phyloP scores from a whole-genome alignment of 148 eudicot species.

The Fagopyrum esculentum region DNA sequence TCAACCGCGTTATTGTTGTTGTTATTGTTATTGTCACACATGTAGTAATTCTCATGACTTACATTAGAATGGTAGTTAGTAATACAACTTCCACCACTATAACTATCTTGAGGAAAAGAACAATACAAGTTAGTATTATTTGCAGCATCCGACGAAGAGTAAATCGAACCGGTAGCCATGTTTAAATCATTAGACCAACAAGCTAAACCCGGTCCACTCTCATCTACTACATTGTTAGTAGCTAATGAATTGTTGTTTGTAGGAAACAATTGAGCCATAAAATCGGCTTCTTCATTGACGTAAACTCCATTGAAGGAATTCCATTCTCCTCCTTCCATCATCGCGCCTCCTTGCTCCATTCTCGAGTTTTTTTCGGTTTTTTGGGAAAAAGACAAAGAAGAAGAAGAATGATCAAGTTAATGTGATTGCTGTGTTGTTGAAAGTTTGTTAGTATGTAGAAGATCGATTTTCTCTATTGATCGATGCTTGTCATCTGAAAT shows the following conservation, averaged over 20 bases:
- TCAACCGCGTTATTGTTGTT: slow-evolving; percentile 12
- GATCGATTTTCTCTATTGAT: slow-evolving; percentile 15
- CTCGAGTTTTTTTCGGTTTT: background rate
- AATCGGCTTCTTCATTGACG: slow-evolving; percentile 49
- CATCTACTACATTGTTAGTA: slow-evolving; percentile 23
- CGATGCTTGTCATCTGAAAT: slow-evolving; percentile 18
- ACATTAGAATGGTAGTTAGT: slow-evolving; percentile 18
- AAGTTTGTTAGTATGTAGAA: slow-evolving; percentile 22
- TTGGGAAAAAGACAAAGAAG: background rate
- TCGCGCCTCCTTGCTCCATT: slow-evolving; percentile 13
- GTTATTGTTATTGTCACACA: background rate
- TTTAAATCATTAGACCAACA: slow-evolving; percentile 18
- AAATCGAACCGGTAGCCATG: slow-evolving; percentile 11
- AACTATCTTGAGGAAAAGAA: slow-evolving; percentile 29
- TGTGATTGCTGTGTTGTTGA: slow-evolving; percentile 4
- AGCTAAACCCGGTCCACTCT: slow-evolving; percentile 14
- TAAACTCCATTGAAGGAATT: slow-evolving; percentile 35
- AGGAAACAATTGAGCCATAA: slow-evolving; percentile 55
- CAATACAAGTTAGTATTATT: slow-evolving; percentile 17
- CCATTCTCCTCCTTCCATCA: slow-evolving; percentile 53
- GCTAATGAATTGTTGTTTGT: slow-evolving; percentile 19
- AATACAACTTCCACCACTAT: slow-evolving; percentile 16
- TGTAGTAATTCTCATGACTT: slow-evolving; percentile 23
- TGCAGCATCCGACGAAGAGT: slow-evolving; percentile 11
- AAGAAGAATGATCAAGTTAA: background rate